Conservation (phyloP, 2,329 filamentous ascomycete genomes). For the Aphanoascus verrucosus region DNA sequence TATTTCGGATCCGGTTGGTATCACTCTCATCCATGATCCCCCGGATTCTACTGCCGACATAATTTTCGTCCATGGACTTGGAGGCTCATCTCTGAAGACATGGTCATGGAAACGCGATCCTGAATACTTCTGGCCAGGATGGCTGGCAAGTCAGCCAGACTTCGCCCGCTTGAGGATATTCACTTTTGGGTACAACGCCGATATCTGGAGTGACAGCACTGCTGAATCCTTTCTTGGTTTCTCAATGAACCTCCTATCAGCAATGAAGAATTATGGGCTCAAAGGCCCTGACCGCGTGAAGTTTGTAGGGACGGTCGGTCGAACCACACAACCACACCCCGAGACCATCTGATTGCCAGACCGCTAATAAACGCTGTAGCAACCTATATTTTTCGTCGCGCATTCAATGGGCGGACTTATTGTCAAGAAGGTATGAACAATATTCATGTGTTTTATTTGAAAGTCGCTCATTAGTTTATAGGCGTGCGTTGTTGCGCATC, state of each 20-base stretch:
- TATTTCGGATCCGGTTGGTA: neutral
- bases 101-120: slow-evolving; percentile 23
- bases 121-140: slow-evolving; percentile 27
- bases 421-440: slow-evolving; percentile 18
- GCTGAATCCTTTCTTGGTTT: slow-evolving; percentile 10
- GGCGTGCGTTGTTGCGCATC: slow-evolving; percentile 16
- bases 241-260: slow-evolving; percentile 9
- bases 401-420: slow-evolving; percentile 40
- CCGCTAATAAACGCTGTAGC: neutral
- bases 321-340: neutral
- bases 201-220: neutral
- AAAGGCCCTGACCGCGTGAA: neutral
- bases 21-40: slow-evolving; percentile 6
- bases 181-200: slow-evolving; percentile 18
- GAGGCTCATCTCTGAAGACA: slow-evolving; percentile 29
- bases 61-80: slow-evolving; percentile 35
- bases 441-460: neutral
- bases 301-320: slow-evolving; percentile 1
- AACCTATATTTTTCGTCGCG: slow-evolving; percentile 33
- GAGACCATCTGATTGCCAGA: neutral
- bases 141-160: slow-evolving; percentile 25
- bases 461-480: slow-evolving; percentile 1
- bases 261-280: slow-evolving; percentile 7
- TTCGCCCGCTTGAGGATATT: slow-evolving; percentile 28
- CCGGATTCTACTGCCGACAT: slow-evolving; percentile 19